Base-by-base conservation (phyloP, 352 stramenopile species). In the Phytophthora sp. region DNA sequence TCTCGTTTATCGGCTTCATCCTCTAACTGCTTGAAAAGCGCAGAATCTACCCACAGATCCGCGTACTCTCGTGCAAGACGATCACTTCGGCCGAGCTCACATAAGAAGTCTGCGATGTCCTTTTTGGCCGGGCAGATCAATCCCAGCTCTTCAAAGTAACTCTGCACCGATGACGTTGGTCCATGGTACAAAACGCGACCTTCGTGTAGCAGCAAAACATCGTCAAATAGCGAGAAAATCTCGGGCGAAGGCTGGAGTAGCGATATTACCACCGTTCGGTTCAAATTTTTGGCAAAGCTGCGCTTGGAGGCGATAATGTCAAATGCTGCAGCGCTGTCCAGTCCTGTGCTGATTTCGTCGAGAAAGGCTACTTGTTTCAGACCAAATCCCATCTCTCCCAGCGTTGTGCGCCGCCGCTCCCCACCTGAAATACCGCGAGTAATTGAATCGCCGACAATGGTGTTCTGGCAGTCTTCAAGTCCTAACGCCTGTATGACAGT, bases 341-440 rank as follows among this genome's bases (percentile, higher is more conserved):
- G 61, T 6, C 74, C 74, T 6, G 71, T 81, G 34, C 41, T 71
- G 54, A 81, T 74, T 44, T 81, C 62, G 37, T 95, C 74, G 81
- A 86, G 80, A 15, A 84, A 75, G 10, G 76, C 86, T 52, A 92
- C 65, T 31, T 76, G 81, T 17, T 81, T 73, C 15, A 79, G 43
- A 0, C 83, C 93, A 5, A 97, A 75, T 21, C 93, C 52, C 62
- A 96, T 91, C 39, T 88, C 88, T n/a, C 80, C 86, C 48, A 85
- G 90, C 26, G 92, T 96, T 12, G 94, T 73, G n/a, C 91, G 74
- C 59, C 95, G 95, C 46, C 77, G 82, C 66, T 97, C 89, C 17
- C 88, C 89, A 24, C 89, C 89, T 9, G 68, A 87, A 26, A 95
- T 69, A 11, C 70, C 74, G 15, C 74, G 67, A 17, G 79, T 18